phyloP scores from a whole-genome alignment of 2,329 filamentous ascomycete species.

The Didymellaceae sp. region DNA sequence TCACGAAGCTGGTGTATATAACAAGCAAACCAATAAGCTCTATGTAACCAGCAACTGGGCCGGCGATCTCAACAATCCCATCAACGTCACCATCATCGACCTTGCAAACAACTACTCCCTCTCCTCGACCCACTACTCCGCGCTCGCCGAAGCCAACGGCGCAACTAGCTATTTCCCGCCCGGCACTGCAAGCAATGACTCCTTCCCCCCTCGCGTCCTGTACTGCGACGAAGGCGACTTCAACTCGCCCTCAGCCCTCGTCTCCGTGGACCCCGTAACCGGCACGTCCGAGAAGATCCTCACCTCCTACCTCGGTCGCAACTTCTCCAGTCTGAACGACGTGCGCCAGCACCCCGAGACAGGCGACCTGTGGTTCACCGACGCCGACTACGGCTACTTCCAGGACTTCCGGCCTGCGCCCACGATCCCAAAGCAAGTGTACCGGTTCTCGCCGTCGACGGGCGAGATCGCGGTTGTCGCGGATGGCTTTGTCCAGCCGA shows the following conservation, averaged over 20 bases:
- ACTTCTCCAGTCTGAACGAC: conserved; percentile 55
- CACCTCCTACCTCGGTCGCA: conserved; percentile 57
- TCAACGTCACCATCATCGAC: conserved; percentile 46
- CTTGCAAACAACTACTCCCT: conserved; percentile 50
- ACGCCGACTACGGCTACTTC: conserved; percentile 48
- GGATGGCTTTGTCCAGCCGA: conserved; percentile 51
- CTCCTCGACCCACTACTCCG: conserved; percentile 48
- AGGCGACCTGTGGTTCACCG: conserved; percentile 60
- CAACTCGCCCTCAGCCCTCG: conserved; percentile 51
- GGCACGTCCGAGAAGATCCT: conserved; percentile 51
- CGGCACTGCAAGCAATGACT: conserved; percentile 26
- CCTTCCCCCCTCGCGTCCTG: conserved; percentile 36
- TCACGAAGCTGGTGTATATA: conserved; percentile 51
- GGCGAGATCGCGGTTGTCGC: conserved; percentile 52
- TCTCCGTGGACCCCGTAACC: conserved; percentile 54
- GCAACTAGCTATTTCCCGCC: conserved; percentile 46
- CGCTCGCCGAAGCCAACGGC: conserved; percentile 49
- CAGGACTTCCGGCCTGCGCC: conserved; percentile 42
- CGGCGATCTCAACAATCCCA: conserved; percentile 36
- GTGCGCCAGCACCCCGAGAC: conserved; percentile 50
- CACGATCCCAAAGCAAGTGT: conserved; percentile 46
- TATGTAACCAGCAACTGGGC: conserved; percentile 53
- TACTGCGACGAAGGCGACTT: conserved; percentile 48
- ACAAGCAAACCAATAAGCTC: conserved; percentile 45
- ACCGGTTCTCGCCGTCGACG: conserved; percentile 53